These are phyloP conservation scores for Termitomyces sp. DNA, from an alignment of 768 basidiomycete genomes.

Conservation along the genomic window DNA sequence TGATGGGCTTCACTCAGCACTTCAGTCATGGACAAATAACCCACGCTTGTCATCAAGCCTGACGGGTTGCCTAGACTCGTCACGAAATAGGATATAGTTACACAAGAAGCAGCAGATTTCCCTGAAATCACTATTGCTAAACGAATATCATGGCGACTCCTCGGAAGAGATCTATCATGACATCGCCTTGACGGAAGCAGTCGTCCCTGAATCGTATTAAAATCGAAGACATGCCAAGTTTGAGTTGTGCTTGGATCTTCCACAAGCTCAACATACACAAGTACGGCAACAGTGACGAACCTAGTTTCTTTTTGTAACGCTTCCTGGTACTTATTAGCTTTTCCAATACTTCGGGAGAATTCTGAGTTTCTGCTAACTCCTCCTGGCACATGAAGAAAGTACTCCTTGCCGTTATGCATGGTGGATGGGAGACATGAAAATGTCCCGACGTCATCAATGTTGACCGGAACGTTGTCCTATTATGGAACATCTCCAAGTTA, in stretches of 20 bases:
- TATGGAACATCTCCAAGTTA: conserved; percentile 8
- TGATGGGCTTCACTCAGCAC: not conserved
- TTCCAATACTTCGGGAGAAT: not conserved
- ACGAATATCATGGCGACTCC: not conserved
- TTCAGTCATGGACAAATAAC: not conserved
- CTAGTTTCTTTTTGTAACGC: conserved; percentile 10
- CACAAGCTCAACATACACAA: conserved; percentile 9
- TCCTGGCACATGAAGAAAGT: not conserved
- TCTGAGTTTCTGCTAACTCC: not conserved
- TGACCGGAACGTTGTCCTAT: not conserved
- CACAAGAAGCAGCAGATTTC: conserved; percentile 1
- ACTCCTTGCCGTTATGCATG: not conserved
- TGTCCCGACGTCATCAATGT: not conserved
- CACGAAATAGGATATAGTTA: not conserved
- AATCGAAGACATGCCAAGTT: conserved; percentile 9
- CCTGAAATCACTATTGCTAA: not conserved
- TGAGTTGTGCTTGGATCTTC: conserved; percentile 8
- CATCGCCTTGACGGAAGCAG: conserved; percentile 1
- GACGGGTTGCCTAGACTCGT: not conserved
- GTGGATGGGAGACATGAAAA: not conserved
- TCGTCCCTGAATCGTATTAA: conserved; percentile 12
- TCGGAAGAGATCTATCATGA: conserved; percentile 6
- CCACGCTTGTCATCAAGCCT: not conserved
- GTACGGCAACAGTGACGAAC: conserved; percentile 7
- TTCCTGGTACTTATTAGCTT: conserved; percentile 3